Evolutionary conservation across 768 basidiomycete genomes (phyloP), one percentile per base, ranked within the genome.

Genomic region (Tremella mesenterica): DNA sequence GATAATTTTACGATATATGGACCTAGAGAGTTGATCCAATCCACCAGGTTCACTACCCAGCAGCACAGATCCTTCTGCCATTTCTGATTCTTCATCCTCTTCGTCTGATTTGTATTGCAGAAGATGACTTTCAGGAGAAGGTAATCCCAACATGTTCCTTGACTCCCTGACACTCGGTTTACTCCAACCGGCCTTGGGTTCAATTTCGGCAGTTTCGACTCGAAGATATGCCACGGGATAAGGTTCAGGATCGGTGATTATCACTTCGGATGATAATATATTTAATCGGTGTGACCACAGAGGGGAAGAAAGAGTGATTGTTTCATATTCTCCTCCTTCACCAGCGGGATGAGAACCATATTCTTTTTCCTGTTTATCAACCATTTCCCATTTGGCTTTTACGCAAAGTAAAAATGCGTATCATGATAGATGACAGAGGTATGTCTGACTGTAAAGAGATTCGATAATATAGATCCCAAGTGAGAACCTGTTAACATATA

Each of bases 261-360:
- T 82, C 0, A 80, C 81, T 60, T 88, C 83, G 0, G 79, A 79
- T 41, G 83, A 81, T 29, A 74, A 77, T 83, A 96, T 69, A 6
- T 75, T 69, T 30, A 99, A 84, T 9, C 79, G 77, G 33, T 79
- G 79, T 60, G 88, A 87, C 80, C 92, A 97, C 12, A 93, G 66
- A 0, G 92, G 88, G 56, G 85, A 86, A 60, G 95, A 88, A 12
- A 91, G 76, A 0, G 93, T 96, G 53, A 97, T 76, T 0, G 85
- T 88, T 70, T 99, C 95, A 73, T 96, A 99, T 75, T 99, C 95
- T 1, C 95, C 95, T 1, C 95, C 95, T 75, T 99, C 95, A 9
- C 95, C 95, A 57, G 93, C 96, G 1, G 93, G 80, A 68, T 99
- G 95, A 0, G 85, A 84, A 3, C 91, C 91, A 63, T 90, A 99